Conservation (phyloP, 108 stramenopile species). For the Nitzschia sp. region DNA sequence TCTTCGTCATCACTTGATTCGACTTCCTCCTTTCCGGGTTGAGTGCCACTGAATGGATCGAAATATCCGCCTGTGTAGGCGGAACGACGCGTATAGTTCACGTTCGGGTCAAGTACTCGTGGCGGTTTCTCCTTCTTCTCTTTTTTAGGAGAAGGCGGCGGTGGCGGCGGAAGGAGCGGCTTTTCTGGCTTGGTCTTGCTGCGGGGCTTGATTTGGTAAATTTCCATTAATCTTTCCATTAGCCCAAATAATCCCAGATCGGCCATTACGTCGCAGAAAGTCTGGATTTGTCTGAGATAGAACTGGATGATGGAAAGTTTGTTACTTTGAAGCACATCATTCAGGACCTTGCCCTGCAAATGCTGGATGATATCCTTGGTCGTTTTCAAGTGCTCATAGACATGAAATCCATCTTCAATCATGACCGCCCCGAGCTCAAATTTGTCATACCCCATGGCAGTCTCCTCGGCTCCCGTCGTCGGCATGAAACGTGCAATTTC, state of each 20-base stretch:
- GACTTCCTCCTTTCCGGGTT: slow-evolving; percentile 9
- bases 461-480: slow-evolving; percentile 19
- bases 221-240: slow-evolving; percentile 15
- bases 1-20: neutral
- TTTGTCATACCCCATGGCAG: slow-evolving; percentile 21
- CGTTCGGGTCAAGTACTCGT: slow-evolving; percentile 13
- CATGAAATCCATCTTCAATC: slow-evolving; percentile 28
- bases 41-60: slow-evolving; percentile 18
- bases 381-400: slow-evolving; percentile 17
- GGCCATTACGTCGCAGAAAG: slow-evolving; percentile 33
- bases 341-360: slow-evolving; percentile 1
- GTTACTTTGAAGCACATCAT: slow-evolving; percentile 15
- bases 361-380: slow-evolving; percentile 18
- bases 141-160: neutral
- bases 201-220: slow-evolving; percentile 23
- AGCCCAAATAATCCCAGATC: slow-evolving; percentile 31
- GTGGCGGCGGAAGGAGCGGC: neutral
- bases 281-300: slow-evolving; percentile 20
- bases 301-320: slow-evolving; percentile 19
- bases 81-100: slow-evolving; percentile 6
- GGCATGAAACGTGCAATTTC: slow-evolving; percentile 21
- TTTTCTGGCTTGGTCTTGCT: slow-evolving; percentile 1
- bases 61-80: slow-evolving; percentile 9
- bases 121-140: slow-evolving; percentile 3
- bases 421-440: slow-evolving; percentile 30